A percentile compares a stretch with the other conserved stretches of the same genome.
phyloP scores from a whole-genome alignment of 2,329 filamentous ascomycete species.

The Aspergillus versicolor region DNA sequence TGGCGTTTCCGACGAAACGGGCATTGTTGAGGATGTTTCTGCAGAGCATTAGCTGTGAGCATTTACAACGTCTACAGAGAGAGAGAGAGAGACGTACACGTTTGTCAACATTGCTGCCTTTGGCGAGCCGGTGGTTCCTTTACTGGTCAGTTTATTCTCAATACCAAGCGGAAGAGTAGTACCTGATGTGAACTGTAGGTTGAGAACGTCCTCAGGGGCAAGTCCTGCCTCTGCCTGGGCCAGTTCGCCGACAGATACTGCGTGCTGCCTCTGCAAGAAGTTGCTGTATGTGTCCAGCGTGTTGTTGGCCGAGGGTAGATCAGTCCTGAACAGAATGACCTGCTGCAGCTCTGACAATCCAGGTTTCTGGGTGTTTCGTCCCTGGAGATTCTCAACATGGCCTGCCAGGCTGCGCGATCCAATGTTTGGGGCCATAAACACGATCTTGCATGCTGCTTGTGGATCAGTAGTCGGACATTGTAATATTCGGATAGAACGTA shows the following conservation, averaged over 20 bases:
- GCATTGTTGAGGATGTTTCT: slow-evolving; percentile 71
- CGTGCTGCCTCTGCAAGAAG: neutral
- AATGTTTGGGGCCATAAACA: slow-evolving; percentile 26
- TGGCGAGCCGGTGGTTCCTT: slow-evolving; percentile 65
- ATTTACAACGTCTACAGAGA: too few species aligned
- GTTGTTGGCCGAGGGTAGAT: neutral
- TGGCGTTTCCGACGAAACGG: slow-evolving; percentile 71
- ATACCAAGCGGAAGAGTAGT: slow-evolving; percentile 7
- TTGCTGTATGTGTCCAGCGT: neutral
- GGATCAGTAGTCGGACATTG: neutral
- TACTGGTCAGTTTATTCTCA: neutral
- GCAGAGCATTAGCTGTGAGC: too few species aligned
- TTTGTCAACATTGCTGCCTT: slow-evolving; percentile 70
- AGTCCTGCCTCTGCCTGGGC: slow-evolving; percentile 29
- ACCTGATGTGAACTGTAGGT: slow-evolving; percentile 64
- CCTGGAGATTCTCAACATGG: slow-evolving; percentile 22
- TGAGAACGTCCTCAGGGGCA: slow-evolving; percentile 63
- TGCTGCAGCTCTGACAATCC: slow-evolving; percentile 16
- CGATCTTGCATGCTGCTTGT: slow-evolving; percentile 23
- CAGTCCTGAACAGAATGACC: slow-evolving; percentile 12
- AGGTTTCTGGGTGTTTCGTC: neutral
- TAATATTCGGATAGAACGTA: slow-evolving; percentile 9
- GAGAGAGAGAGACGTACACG: slow-evolving; percentile 53
- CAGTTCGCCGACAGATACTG: neutral
- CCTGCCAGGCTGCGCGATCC: slow-evolving; percentile 16